Evolutionary conservation across 2,329 filamentous ascomycete genomes (phyloP).

Genomic region (Trichoderma sp.): DNA sequence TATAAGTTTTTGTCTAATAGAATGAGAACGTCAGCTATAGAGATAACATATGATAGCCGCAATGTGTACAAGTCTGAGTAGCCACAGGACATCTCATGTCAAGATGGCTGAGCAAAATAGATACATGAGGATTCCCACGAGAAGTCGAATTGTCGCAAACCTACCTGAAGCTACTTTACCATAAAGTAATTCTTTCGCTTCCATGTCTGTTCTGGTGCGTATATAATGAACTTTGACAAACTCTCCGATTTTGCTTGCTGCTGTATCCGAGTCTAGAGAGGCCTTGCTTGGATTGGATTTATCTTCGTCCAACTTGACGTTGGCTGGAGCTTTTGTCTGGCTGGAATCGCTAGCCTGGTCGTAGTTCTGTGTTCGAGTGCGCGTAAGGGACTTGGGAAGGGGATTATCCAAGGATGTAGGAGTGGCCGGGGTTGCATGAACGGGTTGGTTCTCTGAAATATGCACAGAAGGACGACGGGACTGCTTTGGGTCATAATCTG

Average conservation of each 20-base stretch:
- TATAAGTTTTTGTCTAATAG: neutral
- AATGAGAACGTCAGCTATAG: neutral
- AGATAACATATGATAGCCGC: too few relatives aligned
- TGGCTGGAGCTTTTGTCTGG: neutral
- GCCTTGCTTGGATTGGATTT: neutral
- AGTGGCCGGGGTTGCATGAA: neutral
- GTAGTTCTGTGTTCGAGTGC: neutral
- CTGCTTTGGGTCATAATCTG: neutral
- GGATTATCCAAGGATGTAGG: neutral
- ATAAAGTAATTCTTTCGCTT: neutral
- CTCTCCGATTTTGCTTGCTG: neutral
- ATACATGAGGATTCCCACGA: neutral
- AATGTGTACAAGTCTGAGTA: neutral
- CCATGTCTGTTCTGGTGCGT: neutral
- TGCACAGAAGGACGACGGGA: neutral
- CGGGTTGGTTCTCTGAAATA: neutral
- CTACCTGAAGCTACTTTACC: neutral
- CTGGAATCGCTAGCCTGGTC: neutral
- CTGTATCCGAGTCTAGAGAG: neutral
- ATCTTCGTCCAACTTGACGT: neutral
- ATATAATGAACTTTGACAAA: neutral
- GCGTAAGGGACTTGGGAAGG: neutral
- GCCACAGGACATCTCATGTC: neutral
- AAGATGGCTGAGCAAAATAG: neutral
- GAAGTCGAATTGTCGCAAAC: neutral